Evolutionary conservation across 139 green algal species (phyloP), one percentile per base, ranked within the genome.

Genomic region (Tetradesmus lagerheimii): DNA sequence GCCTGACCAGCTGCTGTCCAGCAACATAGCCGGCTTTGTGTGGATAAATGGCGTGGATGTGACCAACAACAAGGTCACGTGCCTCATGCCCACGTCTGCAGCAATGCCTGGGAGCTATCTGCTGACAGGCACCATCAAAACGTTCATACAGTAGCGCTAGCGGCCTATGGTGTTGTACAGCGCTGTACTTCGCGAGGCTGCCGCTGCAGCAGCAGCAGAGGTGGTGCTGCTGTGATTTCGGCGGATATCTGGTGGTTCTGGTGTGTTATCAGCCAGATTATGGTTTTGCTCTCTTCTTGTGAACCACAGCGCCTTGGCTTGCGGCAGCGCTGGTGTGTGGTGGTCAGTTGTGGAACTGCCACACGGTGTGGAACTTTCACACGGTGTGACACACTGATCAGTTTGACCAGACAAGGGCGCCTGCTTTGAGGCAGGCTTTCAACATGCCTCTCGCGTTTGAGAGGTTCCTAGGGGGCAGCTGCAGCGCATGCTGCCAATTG

Each of bases 1-100:
- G 66, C 53, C 84, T 31, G 87, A 90, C 16, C 88, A 95, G 79
- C 79, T 94, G 29, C 86, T 95, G 9, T 90, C 91, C 43, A 89
- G 88, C 20, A 99, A 98, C 77, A 90, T 99, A 20, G 97, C 97
- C 0, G 97, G 97, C 8, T 99, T 99, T 91, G 78, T 93, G 37
- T 87, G 92, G 84, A 76, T 95, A 41, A 92, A 84, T 35, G 92
- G 91, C 18, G 94, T 99, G 14, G 97, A 99, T 77, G 66, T 94
- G 23, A 89, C 85, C 0, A 88, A 92, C 25, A 92, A 94, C 9
- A 96, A 78, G 0, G 66, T 99, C 8, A 98, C 95, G 1, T 97
- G 96, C 90, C 90, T 98, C 37, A 77, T 94, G 9, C 97, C 97
- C 27, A 94, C 94, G 45, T 88, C 95, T 18, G 96, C 96, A 4